phyloP scores from a whole-genome alignment of 2,329 filamentous ascomycete genomes.

The Penicillium polonicum region DNA sequence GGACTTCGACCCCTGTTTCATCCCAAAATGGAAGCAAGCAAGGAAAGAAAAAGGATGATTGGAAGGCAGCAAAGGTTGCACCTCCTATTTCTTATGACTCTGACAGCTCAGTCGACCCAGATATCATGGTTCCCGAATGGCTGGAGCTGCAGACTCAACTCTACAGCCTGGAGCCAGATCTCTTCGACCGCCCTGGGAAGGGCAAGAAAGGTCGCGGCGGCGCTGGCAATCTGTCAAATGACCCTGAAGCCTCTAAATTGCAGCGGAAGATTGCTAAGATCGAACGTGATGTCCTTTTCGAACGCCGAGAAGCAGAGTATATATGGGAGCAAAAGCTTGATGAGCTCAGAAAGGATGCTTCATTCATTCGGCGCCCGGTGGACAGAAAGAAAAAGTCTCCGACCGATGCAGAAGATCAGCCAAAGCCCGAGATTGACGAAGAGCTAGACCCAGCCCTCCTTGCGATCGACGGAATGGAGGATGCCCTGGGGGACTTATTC shows the following conservation, averaged over 20 bases:
- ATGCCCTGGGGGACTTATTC: slow-evolving; percentile 58
- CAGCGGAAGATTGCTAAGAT: slow-evolving; percentile 73
- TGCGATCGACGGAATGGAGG: slow-evolving; percentile 36
- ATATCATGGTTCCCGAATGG: slow-evolving; percentile 73
- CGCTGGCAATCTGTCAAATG: slow-evolving; percentile 17
- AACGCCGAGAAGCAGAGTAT: slow-evolving; percentile 63
- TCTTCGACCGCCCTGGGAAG: slow-evolving; percentile 45
- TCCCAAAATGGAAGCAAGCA: slow-evolving; percentile 24
- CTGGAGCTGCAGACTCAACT: slow-evolving; percentile 69
- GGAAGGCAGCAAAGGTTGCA: slow-evolving; percentile 26
- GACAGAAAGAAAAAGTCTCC: slow-evolving; percentile 22
- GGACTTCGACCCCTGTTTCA: slow-evolving; percentile 27
- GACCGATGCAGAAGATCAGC: slow-evolving; percentile 52
- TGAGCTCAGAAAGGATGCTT: slow-evolving; percentile 61
- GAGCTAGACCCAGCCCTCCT: slow-evolving; percentile 19
- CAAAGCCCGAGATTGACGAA: slow-evolving; percentile 17
- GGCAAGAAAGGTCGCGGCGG: slow-evolving; percentile 42
- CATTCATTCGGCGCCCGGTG: slow-evolving; percentile 30
- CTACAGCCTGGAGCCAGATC: slow-evolving; percentile 60
- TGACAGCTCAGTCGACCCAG: slow-evolving; percentile 71
- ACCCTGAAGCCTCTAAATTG: slow-evolving; percentile 61
- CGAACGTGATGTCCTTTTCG: slow-evolving; percentile 74
- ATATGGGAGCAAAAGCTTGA: slow-evolving; percentile 63
- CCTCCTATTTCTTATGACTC: slow-evolving; percentile 36
- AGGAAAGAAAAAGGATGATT: slow-evolving; percentile 27